Conservation (phyloP, 345 rosid genomes). For the Viola odorata region DNA sequence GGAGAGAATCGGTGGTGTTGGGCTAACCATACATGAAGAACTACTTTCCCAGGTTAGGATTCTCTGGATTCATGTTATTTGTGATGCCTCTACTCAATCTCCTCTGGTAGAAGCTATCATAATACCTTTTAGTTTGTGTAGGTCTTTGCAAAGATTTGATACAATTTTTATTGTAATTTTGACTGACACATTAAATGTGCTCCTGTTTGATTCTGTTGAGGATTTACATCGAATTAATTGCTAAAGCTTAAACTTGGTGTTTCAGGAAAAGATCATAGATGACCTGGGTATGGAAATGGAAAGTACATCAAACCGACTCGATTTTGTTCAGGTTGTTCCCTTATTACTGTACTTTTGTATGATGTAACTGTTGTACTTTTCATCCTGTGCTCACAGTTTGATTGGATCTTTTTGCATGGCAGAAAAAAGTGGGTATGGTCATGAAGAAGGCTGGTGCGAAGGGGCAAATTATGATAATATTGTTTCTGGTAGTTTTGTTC, state of each 20-base stretch:
- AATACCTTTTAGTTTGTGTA: not conserved
- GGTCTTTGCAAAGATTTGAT: no score
- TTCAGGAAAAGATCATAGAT: conserved; percentile 79
- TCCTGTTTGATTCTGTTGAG: not conserved
- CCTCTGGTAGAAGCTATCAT: not conserved
- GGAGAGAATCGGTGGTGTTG: conserved; percentile 88
- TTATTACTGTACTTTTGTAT: not conserved
- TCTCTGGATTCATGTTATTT: conserved; percentile 4
- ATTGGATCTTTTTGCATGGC: conserved; percentile 22
- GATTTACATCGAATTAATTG: not conserved
- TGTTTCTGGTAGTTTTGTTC: conserved; percentile 71
- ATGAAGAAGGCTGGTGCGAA: conserved; percentile 96
- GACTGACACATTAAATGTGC: not conserved
- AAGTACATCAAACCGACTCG: conserved; percentile 82
- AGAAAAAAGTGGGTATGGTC: conserved; percentile 96
- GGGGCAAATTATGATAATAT: conserved; percentile 92
- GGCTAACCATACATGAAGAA: conserved; percentile 96
- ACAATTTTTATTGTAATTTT: not conserved
- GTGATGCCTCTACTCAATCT: not conserved
- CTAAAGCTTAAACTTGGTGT: conserved; percentile 22
- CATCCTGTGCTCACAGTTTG: not conserved
- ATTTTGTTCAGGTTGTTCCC: conserved; percentile 80
- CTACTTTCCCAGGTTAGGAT: conserved; percentile 70
- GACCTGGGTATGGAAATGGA: conserved; percentile 87
- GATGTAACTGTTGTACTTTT: not conserved